phyloP scores from a whole-genome alignment of 148 eudicot genomes.

The Bassia scoparia region DNA sequence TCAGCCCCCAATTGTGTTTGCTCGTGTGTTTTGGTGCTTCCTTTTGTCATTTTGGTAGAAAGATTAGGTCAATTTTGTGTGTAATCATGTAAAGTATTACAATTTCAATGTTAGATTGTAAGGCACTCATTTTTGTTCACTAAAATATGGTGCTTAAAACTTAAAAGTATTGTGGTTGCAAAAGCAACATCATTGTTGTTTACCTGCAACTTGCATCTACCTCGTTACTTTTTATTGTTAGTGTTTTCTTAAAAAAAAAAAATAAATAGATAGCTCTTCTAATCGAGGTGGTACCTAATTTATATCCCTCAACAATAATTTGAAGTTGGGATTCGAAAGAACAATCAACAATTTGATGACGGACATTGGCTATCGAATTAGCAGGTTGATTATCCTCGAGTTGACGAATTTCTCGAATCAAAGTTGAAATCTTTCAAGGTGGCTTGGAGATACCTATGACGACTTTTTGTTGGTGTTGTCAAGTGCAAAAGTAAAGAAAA shows the following conservation, averaged over 20 bases:
- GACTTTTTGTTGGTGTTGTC: too few relatives aligned
- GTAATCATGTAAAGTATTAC: conserved; percentile 12
- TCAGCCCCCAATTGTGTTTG: conserved; percentile 1
- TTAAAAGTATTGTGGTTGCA: conserved; percentile 5
- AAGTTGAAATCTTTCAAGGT: too few relatives aligned
- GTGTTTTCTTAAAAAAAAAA: not conserved
- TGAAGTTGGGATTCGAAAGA: too few relatives aligned
- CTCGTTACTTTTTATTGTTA: conserved; percentile 1
- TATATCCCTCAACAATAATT: too few relatives aligned
- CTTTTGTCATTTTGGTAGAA: conserved; percentile 13
- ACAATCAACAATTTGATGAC: too few relatives aligned
- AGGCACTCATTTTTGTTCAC: conserved; percentile 4
- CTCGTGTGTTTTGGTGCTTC: conserved; percentile 5
- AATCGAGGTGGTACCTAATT: too few relatives aligned
- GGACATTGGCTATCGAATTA: too few relatives aligned
- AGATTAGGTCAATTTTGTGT: not conserved
- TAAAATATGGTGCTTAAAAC: conserved; percentile 8
- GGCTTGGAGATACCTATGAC: too few relatives aligned
- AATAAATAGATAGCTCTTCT: too few relatives aligned
- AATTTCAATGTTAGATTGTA: conserved; percentile 9
- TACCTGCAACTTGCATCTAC: not conserved
- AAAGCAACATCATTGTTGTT: conserved; percentile 12
- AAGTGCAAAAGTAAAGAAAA: too few relatives aligned
- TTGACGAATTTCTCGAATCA: too few relatives aligned
- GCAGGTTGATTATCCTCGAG: too few relatives aligned